phyloP scores from a whole-genome alignment of 208 protist genomes.

The Crithidia fasciculata region DNA sequence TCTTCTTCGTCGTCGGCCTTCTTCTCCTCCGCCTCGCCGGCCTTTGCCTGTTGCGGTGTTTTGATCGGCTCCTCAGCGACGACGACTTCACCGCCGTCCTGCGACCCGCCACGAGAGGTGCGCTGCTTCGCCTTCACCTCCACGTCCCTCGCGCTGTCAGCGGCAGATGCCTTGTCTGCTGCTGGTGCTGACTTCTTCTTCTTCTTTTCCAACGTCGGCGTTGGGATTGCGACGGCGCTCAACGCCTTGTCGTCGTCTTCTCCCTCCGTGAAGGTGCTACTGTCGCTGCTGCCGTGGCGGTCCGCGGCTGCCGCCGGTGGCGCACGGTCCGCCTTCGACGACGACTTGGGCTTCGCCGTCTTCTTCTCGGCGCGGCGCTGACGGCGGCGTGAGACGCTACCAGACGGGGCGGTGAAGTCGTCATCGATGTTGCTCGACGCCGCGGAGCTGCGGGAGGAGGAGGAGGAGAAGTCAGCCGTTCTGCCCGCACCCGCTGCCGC shows the following conservation, averaged over 20 bases:
- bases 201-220: neutral
- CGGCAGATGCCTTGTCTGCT: neutral
- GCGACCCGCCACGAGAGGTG: neutral
- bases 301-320: slow-evolving; percentile 5
- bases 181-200: neutral
- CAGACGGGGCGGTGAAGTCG: slow-evolving; percentile 27
- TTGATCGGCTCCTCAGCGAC: slow-evolving; percentile 20
- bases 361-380: slow-evolving; percentile 17
- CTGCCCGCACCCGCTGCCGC: slow-evolving; percentile 15
- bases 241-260: neutral
- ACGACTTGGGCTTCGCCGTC: slow-evolving; percentile 8
- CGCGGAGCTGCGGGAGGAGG: slow-evolving; percentile 1
- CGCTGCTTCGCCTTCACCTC: neutral
- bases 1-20: slow-evolving; percentile 8
- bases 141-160: neutral
- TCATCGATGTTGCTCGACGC: slow-evolving; percentile 18
- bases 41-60: slow-evolving; percentile 1
- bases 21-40: neutral
- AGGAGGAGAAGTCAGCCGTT: slow-evolving; percentile 10
- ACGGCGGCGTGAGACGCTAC: slow-evolving; percentile 20
- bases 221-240: neutral
- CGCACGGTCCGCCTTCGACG: neutral
- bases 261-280: slow-evolving; percentile 5
- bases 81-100: slow-evolving; percentile 3
- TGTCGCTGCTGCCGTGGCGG: neutral